These are phyloP conservation scores for Metschnikowia reukaufii DNA, from an alignment of 805 yeast species.

Conservation along the genomic window DNA sequence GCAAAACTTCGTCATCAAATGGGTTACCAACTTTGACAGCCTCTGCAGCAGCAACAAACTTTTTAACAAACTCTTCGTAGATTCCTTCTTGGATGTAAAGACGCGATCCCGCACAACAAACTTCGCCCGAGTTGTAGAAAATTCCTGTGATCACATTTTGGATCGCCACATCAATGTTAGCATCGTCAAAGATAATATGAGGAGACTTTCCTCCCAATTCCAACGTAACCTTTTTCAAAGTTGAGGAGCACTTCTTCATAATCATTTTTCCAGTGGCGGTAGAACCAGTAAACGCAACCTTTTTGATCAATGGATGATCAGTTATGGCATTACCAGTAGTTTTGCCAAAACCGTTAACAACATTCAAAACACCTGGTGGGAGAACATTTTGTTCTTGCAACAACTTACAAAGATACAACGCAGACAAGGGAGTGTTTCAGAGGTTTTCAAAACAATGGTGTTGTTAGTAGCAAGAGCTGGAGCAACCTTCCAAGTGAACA, in stretches of 20 bases:
- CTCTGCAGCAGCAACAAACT: constrained; percentile 56
- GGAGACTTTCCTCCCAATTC: constrained; percentile 98
- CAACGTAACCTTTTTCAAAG: constrained; percentile 82
- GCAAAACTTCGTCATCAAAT: constrained; percentile 71
- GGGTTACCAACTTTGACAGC: constrained; percentile 74
- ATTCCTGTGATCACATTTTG: constrained; percentile 78
- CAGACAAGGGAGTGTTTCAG: constrained; percentile 90
- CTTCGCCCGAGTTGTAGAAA: constrained; percentile 93
- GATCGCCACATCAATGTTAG: constrained; percentile 74
- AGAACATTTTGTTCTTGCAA: constrained; percentile 75
- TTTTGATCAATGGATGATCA: constrained; percentile 76
- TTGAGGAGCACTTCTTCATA: constrained; percentile 76
- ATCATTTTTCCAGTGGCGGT: constrained; percentile 86
- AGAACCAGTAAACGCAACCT: constrained; percentile 94
- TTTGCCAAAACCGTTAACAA: constrained; percentile 84
- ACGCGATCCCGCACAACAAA: constrained; percentile 94
- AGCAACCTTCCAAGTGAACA: constrained; percentile 94
- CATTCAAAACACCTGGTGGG: constrained; percentile 88
- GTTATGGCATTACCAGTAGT: constrained; percentile 81
- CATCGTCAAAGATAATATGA: constrained; percentile 82
- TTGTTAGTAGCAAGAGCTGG: constrained; percentile 93
- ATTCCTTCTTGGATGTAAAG: constrained; percentile 81
- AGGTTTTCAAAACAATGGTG: constrained; percentile 83
- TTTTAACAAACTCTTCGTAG: constrained; percentile 72
- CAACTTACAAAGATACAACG: constrained; percentile 69